Percentiles rank a stretch among this genome's conserved stretches.
phyloP scores from a whole-genome alignment of 805 yeast genomes.

The Spathaspora boniae region DNA sequence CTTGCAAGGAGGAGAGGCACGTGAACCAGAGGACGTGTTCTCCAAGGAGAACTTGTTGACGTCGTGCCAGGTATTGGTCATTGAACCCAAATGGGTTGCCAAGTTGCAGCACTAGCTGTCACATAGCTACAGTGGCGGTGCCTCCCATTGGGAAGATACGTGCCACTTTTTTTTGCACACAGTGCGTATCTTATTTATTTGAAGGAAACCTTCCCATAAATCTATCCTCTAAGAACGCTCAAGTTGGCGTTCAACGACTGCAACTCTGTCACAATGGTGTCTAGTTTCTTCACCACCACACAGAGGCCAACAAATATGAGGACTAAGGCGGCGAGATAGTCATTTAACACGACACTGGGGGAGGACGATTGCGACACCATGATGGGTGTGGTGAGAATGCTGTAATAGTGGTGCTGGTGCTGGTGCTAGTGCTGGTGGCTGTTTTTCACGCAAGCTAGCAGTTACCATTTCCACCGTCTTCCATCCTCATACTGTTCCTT shows the following conservation, averaged over 20 bases:
- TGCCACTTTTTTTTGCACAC: background rate
- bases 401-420: no score
- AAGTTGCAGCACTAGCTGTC: slow-evolving; percentile 16
- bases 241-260: slow-evolving; percentile 6
- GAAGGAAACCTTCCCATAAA: no score
- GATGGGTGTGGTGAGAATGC: no score
- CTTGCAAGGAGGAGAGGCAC: no score
- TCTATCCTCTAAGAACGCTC: slow-evolving; percentile 4
- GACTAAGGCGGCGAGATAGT: slow-evolving; percentile 7
- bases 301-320: slow-evolving; percentile 5
- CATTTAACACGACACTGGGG: slow-evolving; percentile 4
- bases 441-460: no score
- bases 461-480: no score
- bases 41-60: slow-evolving; percentile 23
- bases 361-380: slow-evolving; percentile 1
- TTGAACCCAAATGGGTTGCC: slow-evolving; percentile 40
- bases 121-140: background rate
- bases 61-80: slow-evolving; percentile 37
- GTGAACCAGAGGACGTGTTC: slow-evolving; percentile 17
- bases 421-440: no score
- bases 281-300: slow-evolving; percentile 7
- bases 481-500: no score
- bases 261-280: slow-evolving; percentile 4
- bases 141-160: background rate
- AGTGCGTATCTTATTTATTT: slow-evolving; percentile 3